Evolutionary conservation across 257 asterid species (phyloP), one percentile per base, ranked within the genome.

Genomic region (Nicotiana otophora): DNA sequence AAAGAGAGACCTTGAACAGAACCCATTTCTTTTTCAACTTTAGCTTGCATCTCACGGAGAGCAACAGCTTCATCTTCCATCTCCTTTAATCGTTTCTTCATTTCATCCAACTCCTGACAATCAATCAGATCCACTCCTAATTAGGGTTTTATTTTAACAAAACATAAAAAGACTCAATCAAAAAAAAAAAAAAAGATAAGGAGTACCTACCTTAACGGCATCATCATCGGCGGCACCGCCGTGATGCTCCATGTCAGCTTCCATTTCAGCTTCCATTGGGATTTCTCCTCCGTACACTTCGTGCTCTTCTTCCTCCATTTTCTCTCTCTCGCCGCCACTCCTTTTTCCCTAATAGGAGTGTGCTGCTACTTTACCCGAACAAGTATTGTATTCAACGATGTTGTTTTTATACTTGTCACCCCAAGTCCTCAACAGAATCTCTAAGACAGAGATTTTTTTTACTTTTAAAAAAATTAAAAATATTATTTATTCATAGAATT

Each of bases 291-390:
- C 91, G 86, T 88, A 88, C 10, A 88, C 91, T 80, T 88, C 91
- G 39, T 88, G 91, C 87, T 88, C 91, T 61, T 88, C 91, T 86
- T 88, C 91, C 15, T 88, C 91, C 91, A 88, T 87, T 33, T 51
- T 17, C 2, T 16, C 64, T 16, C 20, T 33, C 46, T 51, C 23
- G 78, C 78, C 78, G 57, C 20, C 28, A 5, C 19, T 23, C 10
- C 51, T n/a, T 39, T 23, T 69, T 7, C 20, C 64, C 36, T 55
- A 62, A 36, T 10, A 19, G 55, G 19, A 53, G 19, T 53, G 58
- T 53, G 19, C 58, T 9, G 2, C 30, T 2, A 30, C 19, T 19
- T 1, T 19, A 58, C 26, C 26, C 26, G 28, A n/a, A 58, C 28
- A 58, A 58, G 26, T 53, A 53, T 15, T 53, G 7, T 53, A 42